These are phyloP conservation scores for Diaporthe capsici DNA, from an alignment of 2,329 filamentous ascomycete species.

Conservation along the genomic window DNA sequence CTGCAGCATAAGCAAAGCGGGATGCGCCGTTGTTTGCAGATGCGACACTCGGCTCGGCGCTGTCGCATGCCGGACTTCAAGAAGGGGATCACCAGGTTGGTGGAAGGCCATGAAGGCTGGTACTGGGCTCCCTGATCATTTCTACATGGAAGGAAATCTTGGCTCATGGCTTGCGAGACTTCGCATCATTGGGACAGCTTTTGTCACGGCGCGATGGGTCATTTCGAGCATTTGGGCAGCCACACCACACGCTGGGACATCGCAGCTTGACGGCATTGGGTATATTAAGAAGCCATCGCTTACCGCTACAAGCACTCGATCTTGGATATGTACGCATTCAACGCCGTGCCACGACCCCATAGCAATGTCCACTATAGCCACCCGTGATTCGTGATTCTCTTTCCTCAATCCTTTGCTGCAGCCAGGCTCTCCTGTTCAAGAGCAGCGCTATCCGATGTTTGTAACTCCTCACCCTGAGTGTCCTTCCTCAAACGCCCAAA, in stretches of 20 bases:
- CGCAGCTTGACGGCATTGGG: conserved; percentile 27
- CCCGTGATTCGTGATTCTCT: neutral
- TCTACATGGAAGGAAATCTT: neutral
- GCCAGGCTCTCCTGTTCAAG: neutral
- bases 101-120: neutral
- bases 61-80: too few relatives aligned
- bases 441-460: neutral
- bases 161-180: too few relatives aligned
- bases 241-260: conserved; percentile 3
- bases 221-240: conserved; percentile 39
- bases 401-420: neutral
- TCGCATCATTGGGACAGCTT: neutral
- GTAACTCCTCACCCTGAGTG: neutral
- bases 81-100: neutral
- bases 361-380: neutral
- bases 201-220: neutral
- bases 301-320: neutral
- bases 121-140: neutral
- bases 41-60: neutral
- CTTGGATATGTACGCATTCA: conserved; percentile 11
- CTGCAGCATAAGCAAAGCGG: neutral
- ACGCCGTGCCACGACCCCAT: neutral
- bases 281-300: conserved; percentile 32
- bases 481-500: conserved; percentile 11
- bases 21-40: neutral